Base-by-base conservation (phyloP, 2,329 filamentous ascomycete species). In the Penicillium digitatum region DNA sequence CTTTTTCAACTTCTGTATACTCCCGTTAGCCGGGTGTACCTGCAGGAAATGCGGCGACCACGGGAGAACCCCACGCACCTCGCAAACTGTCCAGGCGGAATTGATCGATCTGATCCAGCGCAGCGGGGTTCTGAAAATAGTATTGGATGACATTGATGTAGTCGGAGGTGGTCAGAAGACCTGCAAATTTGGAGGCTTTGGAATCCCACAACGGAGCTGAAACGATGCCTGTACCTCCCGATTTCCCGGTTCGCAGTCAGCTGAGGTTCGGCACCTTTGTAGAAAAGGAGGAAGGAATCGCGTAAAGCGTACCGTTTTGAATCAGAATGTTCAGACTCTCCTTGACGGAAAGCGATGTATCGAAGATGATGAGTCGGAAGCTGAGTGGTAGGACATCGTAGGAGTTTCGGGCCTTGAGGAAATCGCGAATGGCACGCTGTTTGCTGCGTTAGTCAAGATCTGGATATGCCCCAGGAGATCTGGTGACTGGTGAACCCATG, bases 111-210 rank as follows among this genome's bases (percentile, higher is more conserved):
- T 93, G 87, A 62, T 87, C 85, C 58, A 97, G 83, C 55, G 92
- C 88, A 63, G 95, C 90, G 2, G 93, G 94, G 66, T 94, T 95
- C 74, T 97, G 92, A 81, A 91, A 96, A 79, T 99, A 97, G 76
- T 99, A 99, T 73, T 97, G 93, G 38, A 99, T 95, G 54, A 99
- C 88, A 69, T 99, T 99, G 77, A 99, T 95, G 73, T 94, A 99
- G 76, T 99, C 94, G 58, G 91, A 95, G 60, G 91, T 94, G 27
- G 94, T 99, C 62, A 99, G 81, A 46, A 99, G 83, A 37, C 94
- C 94, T 38, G 93, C 94, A 74, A 97, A 99, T 34, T 88, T 90
- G 26, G 92, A 95, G 4, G 87, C 89, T 62, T 89, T 87, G 26
- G 93, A 96, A 74, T 99, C 92, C 94, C 94, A 99, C 62, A 99